Conservation (phyloP, 225 moss, liverwort and hornwort genomes). For the Sphagnum tenellum region DNA sequence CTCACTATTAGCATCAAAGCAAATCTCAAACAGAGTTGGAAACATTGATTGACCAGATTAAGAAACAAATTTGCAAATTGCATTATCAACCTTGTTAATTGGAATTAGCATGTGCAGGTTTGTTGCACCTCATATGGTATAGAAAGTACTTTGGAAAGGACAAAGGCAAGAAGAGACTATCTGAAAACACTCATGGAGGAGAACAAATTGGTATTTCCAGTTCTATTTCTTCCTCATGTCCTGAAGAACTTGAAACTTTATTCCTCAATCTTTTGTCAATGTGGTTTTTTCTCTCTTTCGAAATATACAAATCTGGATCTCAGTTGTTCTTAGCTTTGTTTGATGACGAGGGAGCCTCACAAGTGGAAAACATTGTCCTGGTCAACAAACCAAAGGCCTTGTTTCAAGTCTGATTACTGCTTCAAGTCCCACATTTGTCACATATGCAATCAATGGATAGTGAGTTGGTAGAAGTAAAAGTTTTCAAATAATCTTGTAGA, state of each 20-base stretch:
- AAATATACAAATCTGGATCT: no score
- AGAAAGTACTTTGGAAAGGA: not conserved
- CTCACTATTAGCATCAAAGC: not conserved
- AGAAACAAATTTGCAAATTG: not conserved
- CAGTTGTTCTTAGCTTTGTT: no score
- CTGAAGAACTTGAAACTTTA: not conserved
- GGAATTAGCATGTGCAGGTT: not conserved
- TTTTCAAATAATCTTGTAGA: no score
- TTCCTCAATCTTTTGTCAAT: not conserved
- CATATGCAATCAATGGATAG: not conserved
- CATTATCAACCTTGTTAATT: not conserved
- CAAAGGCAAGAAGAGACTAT: conserved; percentile 1
- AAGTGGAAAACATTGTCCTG: no score
- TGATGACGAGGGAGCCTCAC: no score
- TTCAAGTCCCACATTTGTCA: not conserved
- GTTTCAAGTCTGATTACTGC: no score
- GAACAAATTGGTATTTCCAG: conserved; percentile 1
- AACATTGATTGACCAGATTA: not conserved
- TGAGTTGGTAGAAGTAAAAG: no score
- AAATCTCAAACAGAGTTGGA: not conserved
- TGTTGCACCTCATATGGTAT: conserved; percentile 3
- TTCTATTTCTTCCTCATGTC: not conserved
- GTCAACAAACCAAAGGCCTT: no score
- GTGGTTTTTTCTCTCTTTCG: not conserved
- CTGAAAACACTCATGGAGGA: conserved; percentile 7